These are phyloP conservation scores for Pontederia crassipes DNA, from an alignment of 176 grass and related monocot genomes.

Conservation along the genomic window DNA sequence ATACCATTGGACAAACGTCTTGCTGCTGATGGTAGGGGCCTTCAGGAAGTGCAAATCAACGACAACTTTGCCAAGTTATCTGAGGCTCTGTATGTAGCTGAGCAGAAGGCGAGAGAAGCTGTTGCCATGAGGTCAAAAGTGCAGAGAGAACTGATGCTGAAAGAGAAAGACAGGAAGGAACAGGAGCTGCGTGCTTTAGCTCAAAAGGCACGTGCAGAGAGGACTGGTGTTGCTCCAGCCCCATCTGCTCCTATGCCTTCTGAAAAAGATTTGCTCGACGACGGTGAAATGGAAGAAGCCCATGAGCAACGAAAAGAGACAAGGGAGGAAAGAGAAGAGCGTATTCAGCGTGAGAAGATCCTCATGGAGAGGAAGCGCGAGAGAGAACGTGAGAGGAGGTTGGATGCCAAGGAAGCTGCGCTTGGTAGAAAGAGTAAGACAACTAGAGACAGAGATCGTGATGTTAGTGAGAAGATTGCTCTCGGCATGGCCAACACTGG, in stretches of 20 bases:
- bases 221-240: conserved; percentile 65
- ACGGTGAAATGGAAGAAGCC: conserved; percentile 37
- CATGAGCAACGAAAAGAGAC: conserved; percentile 60
- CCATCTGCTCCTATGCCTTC: conserved; percentile 11
- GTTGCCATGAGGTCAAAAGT: conserved; percentile 95
- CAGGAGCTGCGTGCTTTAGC: conserved; percentile 85
- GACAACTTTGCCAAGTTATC: conserved; percentile 96
- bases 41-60: conserved; percentile 98
- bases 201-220: conserved; percentile 83
- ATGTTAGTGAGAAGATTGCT: conserved; percentile 90
- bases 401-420: conserved; percentile 75
- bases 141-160: conserved; percentile 75
- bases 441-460: conserved; percentile 83
- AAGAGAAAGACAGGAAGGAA: conserved; percentile 96
- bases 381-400: conserved; percentile 84
- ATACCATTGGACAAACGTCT: conserved; percentile 91
- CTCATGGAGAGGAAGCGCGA: conserved; percentile 75
- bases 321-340: conserved; percentile 72
- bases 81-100: conserved; percentile 81
- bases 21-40: conserved; percentile 79
- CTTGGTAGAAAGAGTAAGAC: conserved; percentile 87
- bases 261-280: conserved; percentile 33
- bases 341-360: conserved; percentile 82
- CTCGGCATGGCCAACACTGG: conserved; percentile 80
- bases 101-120: conserved; percentile 95